Conservation (phyloP, 1,139 yeast genomes). For the Zygosaccharomyces sapae region DNA sequence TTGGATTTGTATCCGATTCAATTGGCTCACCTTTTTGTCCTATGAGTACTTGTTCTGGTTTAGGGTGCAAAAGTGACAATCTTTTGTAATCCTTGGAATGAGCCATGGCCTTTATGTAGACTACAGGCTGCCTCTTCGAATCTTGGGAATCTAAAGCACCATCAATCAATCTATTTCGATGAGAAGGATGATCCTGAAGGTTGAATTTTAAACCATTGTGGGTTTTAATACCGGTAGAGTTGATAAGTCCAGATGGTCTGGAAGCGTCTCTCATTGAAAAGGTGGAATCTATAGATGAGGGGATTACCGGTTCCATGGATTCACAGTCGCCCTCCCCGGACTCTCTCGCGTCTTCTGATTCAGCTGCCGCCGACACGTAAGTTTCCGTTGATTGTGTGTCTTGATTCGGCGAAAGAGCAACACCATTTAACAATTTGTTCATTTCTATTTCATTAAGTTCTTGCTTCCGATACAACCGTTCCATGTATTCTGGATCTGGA, state of each 20-base stretch:
- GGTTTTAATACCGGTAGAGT: not conserved
- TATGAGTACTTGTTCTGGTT: not conserved
- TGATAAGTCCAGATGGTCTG: not conserved
- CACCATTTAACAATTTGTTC: not conserved
- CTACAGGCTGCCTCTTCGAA: constrained; percentile 30
- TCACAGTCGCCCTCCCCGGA: not conserved
- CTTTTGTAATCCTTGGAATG: constrained; percentile 20
- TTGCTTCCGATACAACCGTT: not conserved
- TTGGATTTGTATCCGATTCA: not conserved
- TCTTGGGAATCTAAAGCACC: constrained; percentile 52
- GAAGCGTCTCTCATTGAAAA: not conserved
- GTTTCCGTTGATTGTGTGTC: constrained; percentile 1
- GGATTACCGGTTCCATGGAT: not conserved
- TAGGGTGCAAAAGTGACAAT: constrained; percentile 1
- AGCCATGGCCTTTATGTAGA: constrained; percentile 46
- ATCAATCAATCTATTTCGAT: constrained; percentile 51
- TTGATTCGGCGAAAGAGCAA: not conserved
- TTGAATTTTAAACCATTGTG: not conserved
- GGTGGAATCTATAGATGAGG: not conserved
- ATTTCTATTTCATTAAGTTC: constrained; percentile 4
- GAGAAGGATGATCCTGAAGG: not conserved
- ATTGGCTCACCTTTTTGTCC: not conserved
- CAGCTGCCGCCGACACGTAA: not conserved
- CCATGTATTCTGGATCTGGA: constrained; percentile 3
- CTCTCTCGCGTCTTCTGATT: not conserved